Evolutionary conservation across 2,329 filamentous ascomycete genomes (phyloP).

Genomic region (Neofusicoccum cordaticola): DNA sequence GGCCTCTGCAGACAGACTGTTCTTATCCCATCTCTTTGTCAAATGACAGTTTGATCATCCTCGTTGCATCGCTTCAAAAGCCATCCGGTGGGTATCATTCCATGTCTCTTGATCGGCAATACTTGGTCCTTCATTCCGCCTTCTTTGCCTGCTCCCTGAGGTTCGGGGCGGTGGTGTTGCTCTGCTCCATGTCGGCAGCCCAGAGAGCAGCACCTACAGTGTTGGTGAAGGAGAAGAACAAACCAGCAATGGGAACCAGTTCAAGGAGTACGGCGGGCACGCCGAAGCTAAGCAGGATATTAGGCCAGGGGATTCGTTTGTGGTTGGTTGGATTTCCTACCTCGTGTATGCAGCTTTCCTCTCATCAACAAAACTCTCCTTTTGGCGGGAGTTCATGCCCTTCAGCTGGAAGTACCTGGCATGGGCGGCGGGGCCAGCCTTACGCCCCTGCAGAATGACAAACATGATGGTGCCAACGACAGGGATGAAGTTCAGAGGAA

Average conservation of each 20-base stretch:
- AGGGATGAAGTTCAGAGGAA: constrained; percentile 91
- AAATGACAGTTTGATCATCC: too few relatives aligned
- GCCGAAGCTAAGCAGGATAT: constrained; percentile 50
- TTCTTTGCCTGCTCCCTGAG: constrained; percentile 31
- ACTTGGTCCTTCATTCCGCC: not conserved
- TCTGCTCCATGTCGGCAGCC: constrained; percentile 77
- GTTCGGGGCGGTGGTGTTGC: constrained; percentile 33
- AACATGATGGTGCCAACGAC: constrained; percentile 82
- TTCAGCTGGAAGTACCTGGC: constrained; percentile 87
- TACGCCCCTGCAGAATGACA: constrained; percentile 65
- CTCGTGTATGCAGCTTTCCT: constrained; percentile 76
- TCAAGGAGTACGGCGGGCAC: constrained; percentile 80
- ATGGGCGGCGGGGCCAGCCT: constrained; percentile 54
- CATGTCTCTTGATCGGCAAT: too few relatives aligned
- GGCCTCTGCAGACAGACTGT: too few relatives aligned
- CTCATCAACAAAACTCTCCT: constrained; percentile 65
- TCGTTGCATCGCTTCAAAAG: too few relatives aligned
- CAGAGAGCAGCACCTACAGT: constrained; percentile 90
- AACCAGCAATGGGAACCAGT: constrained; percentile 76
- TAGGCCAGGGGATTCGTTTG: not conserved
- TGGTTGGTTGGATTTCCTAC: constrained; percentile 47
- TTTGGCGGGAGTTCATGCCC: constrained; percentile 67
- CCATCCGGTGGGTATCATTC: too few relatives aligned
- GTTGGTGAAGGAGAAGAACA: constrained; percentile 88
- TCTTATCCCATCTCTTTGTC: too few relatives aligned